phyloP scores from a whole-genome alignment of 352 stramenopile species.

The Bremia lactucae region DNA sequence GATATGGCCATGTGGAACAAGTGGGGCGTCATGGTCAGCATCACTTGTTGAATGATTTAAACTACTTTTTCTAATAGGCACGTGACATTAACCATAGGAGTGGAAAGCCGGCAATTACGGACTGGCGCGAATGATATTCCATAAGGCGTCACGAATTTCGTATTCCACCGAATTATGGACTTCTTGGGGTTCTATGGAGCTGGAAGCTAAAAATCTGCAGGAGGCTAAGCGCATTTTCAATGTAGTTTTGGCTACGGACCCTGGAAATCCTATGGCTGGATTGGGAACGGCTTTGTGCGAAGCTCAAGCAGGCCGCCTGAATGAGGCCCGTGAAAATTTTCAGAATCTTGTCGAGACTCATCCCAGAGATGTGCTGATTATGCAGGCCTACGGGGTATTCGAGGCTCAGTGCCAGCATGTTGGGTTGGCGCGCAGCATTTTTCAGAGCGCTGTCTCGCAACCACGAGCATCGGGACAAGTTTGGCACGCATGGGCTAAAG shows the following conservation, averaged over 20 bases:
- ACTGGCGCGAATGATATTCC: constrained; percentile 80
- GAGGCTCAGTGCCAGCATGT: constrained; percentile 65
- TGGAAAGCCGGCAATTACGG: constrained; percentile 79
- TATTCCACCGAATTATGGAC: constrained; percentile 71
- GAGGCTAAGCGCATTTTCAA: constrained; percentile 76
- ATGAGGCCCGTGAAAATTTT: constrained; percentile 52
- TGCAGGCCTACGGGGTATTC: constrained; percentile 70
- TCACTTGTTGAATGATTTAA: neutral
- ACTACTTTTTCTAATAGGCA: constrained; percentile 1
- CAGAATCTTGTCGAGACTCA: constrained; percentile 39
- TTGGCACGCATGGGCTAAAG: constrained; percentile 81
- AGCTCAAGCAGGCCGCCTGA: constrained; percentile 37
- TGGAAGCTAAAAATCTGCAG: constrained; percentile 57
- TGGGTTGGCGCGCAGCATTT: constrained; percentile 51
- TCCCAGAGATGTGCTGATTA: constrained; percentile 52
- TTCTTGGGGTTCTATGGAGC: constrained; percentile 81
- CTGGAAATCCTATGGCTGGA: constrained; percentile 52
- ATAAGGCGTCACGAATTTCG: constrained; percentile 58
- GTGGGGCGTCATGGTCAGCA: constrained; percentile 66
- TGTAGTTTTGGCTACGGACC: constrained; percentile 71
- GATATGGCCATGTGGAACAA: constrained; percentile 90
- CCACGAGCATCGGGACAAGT: constrained; percentile 55
- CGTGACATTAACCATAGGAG: constrained; percentile 22
- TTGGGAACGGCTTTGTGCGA: constrained; percentile 66
- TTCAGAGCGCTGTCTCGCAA: constrained; percentile 39